Evolutionary conservation across 352 stramenopile genomes (phyloP), one percentile per base, ranked within the genome.

Genomic region (Globisporangium canariense): DNA sequence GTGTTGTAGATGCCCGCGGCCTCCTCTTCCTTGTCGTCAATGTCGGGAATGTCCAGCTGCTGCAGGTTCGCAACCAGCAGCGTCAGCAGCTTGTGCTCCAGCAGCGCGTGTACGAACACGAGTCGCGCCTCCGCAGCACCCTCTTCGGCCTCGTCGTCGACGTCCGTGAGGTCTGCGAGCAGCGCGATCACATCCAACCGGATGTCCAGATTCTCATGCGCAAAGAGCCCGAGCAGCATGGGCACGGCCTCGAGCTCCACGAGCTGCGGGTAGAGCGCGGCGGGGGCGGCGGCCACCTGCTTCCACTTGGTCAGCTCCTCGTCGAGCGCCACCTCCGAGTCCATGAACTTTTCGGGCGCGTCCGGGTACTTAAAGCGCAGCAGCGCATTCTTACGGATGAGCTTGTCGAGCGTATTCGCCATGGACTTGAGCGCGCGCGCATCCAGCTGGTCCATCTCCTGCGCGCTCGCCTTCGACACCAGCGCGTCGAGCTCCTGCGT

Each of bases 131-230:
- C 76, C 51, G 90, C 70, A 10, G 70, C 73, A 10, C 66, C 63
- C 9, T 59, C 67, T 14, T 64, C 46, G 1, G 61, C 50, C 4
- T 60, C 50, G 9, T 77, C 73, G 40, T 94, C 89, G 18, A 85
- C 79, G 55, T 86, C 79, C 43, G 88, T 95, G 0, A 96, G 60
- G 18, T 94, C 86, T 2, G 81, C 77, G 10, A 94, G 54, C 20
- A 96, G 65, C 34, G 75, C 65, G 20, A 87, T 18, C 4, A 90
- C 76, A 58, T 73, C 64, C 50, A 90, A 69, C 30, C 74, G 73
- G 36, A 91, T 87, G 63, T 96, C 88, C 22, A 88, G 62, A 66
- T 97, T 97, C 36, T 89, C 81, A 69, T 97, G 89, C 28, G 82
- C 68, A 14, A 97, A 75, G 34, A 97, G 75, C 4, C 85, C 81